These are phyloP conservation scores for Myochromella boudieri DNA, from an alignment of 768 basidiomycete genomes.

Conservation along the genomic window DNA sequence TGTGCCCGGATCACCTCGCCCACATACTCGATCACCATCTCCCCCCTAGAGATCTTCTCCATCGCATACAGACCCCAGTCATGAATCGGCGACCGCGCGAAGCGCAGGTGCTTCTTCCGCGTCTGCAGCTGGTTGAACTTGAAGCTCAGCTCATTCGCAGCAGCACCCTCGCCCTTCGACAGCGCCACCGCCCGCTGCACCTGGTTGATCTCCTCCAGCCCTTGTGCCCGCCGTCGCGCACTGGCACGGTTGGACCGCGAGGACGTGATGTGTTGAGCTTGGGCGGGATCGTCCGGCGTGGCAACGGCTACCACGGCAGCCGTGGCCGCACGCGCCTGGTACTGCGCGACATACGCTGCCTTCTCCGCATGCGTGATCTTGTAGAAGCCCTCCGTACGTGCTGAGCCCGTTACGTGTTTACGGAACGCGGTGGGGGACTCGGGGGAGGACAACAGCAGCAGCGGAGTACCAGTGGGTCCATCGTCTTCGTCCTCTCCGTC, in stretches of 20 bases:
- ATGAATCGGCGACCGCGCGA: conserved; percentile 93
- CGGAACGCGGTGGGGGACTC: conserved; percentile 60
- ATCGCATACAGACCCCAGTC: conserved; percentile 98
- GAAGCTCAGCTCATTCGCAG: conserved; percentile 73
- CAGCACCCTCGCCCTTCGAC: conserved; percentile 71
- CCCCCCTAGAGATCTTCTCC: conserved; percentile 90
- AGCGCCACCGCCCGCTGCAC: conserved; percentile 78
- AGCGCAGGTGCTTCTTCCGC: conserved; percentile 95
- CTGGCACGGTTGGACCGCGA: conserved; percentile 91
- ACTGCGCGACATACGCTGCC: conserved; percentile 89
- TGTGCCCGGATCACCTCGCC: conserved; percentile 95
- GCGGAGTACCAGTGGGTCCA: conserved; percentile 22
- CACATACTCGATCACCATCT: conserved; percentile 99
- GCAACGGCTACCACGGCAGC: conserved; percentile 39
- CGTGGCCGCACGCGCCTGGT: conserved; percentile 59
- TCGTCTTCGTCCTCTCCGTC: too few species aligned
- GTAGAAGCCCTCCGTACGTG: conserved; percentile 94
- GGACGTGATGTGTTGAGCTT: conserved; percentile 57
- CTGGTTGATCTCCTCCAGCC: conserved; percentile 93
- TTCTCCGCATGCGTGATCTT: conserved; percentile 92
- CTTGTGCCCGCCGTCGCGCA: conserved; percentile 87
- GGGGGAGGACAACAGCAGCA: conserved; percentile 25
- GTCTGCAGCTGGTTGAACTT: conserved; percentile 99
- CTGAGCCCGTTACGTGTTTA: conserved; percentile 81
- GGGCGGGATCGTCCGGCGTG: conserved; percentile 45